Percentiles rank a stretch among this genome's conserved stretches.
Conservation (phyloP, 2,329 filamentous ascomycete species). For the Sordariomycetes sp. region DNA sequence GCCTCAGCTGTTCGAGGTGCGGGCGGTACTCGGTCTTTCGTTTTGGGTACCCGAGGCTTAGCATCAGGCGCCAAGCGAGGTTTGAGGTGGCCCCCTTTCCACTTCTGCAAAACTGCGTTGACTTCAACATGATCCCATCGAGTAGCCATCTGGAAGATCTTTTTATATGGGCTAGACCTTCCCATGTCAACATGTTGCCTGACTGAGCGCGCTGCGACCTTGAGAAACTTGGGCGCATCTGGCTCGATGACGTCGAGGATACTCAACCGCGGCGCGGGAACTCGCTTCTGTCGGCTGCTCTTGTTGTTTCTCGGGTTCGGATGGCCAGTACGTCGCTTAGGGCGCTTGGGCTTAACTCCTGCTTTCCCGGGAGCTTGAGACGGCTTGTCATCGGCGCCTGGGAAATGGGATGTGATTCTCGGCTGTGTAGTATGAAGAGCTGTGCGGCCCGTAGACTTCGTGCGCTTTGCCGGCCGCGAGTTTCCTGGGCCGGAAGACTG, state of each 20-base stretch:
- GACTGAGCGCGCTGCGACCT: slow-evolving; percentile 45
- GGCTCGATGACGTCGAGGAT: slow-evolving; percentile 46
- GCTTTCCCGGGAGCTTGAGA: background rate
- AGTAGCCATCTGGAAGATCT: slow-evolving; percentile 46
- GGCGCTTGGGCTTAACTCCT: background rate
- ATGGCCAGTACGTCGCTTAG: slow-evolving; percentile 4
- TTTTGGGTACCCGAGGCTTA: background rate
- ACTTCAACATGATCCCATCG: slow-evolving; percentile 48
- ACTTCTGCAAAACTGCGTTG: slow-evolving; percentile 35
- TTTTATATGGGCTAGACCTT: slow-evolving; percentile 38
- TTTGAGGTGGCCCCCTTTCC: slow-evolving; percentile 39
- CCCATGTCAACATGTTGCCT: slow-evolving; percentile 32
- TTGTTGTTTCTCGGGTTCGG: slow-evolving; percentile 5
- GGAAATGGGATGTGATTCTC: slow-evolving; percentile 17
- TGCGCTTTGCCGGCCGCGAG: slow-evolving; percentile 12
- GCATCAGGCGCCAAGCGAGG: slow-evolving; percentile 1
- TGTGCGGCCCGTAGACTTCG: slow-evolving; percentile 12
- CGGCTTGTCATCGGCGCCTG: background rate
- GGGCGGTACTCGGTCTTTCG: background rate
- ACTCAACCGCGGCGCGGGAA: slow-evolving; percentile 33
- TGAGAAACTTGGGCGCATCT: slow-evolving; percentile 42
- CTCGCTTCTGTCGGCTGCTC: slow-evolving; percentile 1
- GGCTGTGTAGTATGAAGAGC: slow-evolving; percentile 14
- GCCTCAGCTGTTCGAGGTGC: background rate
- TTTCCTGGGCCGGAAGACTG: slow-evolving; percentile 14